Percentiles rank a stretch among this genome's conserved stretches.
These are phyloP conservation scores for Vitis amurensis DNA, from an alignment of 164 flowering plant species.

Conservation along the genomic window DNA sequence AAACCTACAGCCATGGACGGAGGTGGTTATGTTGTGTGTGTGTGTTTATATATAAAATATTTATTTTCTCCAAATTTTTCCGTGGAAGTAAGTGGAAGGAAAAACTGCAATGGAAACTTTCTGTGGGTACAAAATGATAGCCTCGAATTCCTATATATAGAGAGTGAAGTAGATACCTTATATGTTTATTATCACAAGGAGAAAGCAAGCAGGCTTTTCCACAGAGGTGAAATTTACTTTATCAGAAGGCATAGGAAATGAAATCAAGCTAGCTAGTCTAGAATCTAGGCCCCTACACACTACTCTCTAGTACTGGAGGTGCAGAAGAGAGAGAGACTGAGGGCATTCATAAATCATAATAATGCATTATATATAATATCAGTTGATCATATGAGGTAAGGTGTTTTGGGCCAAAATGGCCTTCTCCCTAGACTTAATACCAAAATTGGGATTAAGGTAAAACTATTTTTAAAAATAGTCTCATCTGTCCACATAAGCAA, in stretches of 20 bases:
- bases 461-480: no score
- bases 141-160: not conserved
- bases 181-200: not conserved
- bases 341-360: not conserved
- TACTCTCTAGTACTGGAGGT: not conserved
- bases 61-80: not conserved
- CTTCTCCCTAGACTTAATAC: no score
- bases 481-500: no score
- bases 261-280: conserved; percentile 1
- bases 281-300: not conserved
- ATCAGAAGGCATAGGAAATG: conserved; percentile 14
- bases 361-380: no score
- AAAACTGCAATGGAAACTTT: no score
- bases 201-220: not conserved
- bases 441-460: no score
- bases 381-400: no score
- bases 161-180: not conserved
- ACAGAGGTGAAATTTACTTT: conserved; percentile 4
- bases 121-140: no score
- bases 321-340: not conserved
- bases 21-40: not conserved
- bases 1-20: conserved; percentile 12
- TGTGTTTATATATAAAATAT: not conserved
- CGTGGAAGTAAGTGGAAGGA: no score
- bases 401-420: no score